Evolutionary conservation across 305 asterid genomes (phyloP), one percentile per base, ranked within the genome.

Genomic region (Vinca major): DNA sequence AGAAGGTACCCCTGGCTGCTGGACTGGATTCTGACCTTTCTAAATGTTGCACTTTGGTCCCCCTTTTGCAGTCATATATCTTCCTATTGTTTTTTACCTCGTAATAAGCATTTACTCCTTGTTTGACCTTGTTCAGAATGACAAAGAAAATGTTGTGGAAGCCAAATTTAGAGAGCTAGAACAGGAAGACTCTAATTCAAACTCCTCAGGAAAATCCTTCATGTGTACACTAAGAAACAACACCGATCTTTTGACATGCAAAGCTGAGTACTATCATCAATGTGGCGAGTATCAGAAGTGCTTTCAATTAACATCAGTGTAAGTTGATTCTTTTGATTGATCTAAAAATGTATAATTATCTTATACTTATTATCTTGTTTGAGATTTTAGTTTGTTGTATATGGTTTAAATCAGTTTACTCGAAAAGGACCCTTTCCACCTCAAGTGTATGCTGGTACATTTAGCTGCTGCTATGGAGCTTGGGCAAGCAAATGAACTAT

Each of bases 391-490:
- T 65, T 64, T 65, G 60, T 17, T 69, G 53, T 66, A 62, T 70
- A 55, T 80, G 77, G 71, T 76, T 69, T 62, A 66, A 80, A 80
- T 68, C 91, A 94, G 99, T 78, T 86, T 94, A 85, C 98, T 94
- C 2, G 99, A 94, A 82, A 94, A 89, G 84, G 99, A 94, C 75
- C 99, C 99, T 41, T 94, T 94, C 83, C 99, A 94, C 86, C 80
- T 89, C 69, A 94, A 89, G 80, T 82, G 90, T 79, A 94, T 96
- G 61, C 82, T 89, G 80, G 96, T 94, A 68, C 99, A 94, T 85
- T 82, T 94, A 80, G 95, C 96, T 41, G 96, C 98, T 62, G 98
- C 98, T 51, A 89, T 94, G 99, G 98, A 89, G 86, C 96, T 94
- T 79, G 99, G 97, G 58, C 92, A 91, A 80, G 83, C 98, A 68